A percentile compares a stretch with the other conserved stretches of the same genome.
These are phyloP conservation scores for Kwoniella dendrophila DNA, from an alignment of 768 basidiomycete species.

Conservation along the genomic window DNA sequence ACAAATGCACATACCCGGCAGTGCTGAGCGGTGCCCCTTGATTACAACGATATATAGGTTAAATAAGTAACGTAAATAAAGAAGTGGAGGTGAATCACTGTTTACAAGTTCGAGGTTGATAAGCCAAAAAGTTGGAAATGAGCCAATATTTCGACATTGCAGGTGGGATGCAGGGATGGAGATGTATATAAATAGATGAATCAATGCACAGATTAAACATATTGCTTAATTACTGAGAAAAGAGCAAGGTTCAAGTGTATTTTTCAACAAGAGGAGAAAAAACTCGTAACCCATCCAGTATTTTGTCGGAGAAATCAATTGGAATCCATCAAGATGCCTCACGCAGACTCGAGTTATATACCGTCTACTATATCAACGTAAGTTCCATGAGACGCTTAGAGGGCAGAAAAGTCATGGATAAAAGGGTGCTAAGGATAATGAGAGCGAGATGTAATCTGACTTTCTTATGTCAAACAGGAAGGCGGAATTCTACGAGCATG, in stretches of 20 bases:
- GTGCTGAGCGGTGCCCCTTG: no score
- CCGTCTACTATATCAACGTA: slow-evolving; percentile 66
- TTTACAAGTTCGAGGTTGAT: not conserved
- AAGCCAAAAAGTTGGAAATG: slow-evolving; percentile 1
- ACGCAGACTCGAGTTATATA: slow-evolving; percentile 76
- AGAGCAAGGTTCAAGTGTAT: no score
- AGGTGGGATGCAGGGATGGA: no score
- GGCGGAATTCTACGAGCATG: slow-evolving; percentile 76
- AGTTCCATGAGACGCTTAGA: slow-evolving; percentile 19
- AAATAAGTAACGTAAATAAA: not conserved
- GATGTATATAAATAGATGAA: no score
- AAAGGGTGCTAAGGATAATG: no score
- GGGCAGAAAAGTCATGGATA: no score
- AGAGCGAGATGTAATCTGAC: not conserved
- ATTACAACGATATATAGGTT: not conserved
- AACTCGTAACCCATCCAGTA: no score
- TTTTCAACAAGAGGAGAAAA: no score
- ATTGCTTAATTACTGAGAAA: no score
- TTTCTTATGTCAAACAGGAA: slow-evolving; percentile 59
- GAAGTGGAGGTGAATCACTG: slow-evolving; percentile 17
- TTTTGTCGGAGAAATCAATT: no score
- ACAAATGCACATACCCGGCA: not conserved
- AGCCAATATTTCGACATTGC: not conserved
- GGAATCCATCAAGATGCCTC: slow-evolving; percentile 64
- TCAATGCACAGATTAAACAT: no score